Percentiles rank a stretch among this genome's conserved stretches.
These are phyloP conservation scores for Perkinsus olseni DNA, from an alignment of 169 alveolate species.

Conservation along the genomic window DNA sequence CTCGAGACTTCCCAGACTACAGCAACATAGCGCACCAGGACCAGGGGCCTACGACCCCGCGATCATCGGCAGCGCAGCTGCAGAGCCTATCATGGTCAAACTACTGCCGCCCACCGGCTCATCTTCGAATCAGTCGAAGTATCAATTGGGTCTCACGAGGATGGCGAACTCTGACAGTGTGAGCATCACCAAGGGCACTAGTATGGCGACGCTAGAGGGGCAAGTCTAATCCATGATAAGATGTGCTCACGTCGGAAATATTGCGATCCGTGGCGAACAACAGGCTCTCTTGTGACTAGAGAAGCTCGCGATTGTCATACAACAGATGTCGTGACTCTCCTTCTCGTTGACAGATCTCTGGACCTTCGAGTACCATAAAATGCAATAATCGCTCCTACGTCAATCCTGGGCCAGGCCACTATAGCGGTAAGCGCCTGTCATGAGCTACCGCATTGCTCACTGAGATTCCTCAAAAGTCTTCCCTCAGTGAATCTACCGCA, in stretches of 20 bases:
- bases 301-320: too few species aligned
- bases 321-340: too few species aligned
- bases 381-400: too few species aligned
- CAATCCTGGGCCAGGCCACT: background rate
- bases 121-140: background rate
- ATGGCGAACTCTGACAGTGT: background rate
- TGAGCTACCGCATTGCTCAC: background rate
- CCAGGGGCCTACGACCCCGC: background rate
- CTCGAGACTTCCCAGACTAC: background rate
- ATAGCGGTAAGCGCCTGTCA: background rate
- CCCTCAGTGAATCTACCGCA: background rate
- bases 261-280: too few species aligned
- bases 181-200: background rate
- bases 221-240: too few species aligned
- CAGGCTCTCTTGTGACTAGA: too few species aligned
- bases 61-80: background rate
- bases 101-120: background rate
- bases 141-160: background rate
- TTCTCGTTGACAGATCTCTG: too few species aligned
- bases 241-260: too few species aligned
- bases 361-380: too few species aligned
- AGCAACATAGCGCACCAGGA: background rate
- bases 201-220: too few species aligned
- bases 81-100: background rate
- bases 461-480: background rate